Conservation (phyloP, 2,329 filamentous ascomycete genomes). For the Aureobasidium pullulans region DNA sequence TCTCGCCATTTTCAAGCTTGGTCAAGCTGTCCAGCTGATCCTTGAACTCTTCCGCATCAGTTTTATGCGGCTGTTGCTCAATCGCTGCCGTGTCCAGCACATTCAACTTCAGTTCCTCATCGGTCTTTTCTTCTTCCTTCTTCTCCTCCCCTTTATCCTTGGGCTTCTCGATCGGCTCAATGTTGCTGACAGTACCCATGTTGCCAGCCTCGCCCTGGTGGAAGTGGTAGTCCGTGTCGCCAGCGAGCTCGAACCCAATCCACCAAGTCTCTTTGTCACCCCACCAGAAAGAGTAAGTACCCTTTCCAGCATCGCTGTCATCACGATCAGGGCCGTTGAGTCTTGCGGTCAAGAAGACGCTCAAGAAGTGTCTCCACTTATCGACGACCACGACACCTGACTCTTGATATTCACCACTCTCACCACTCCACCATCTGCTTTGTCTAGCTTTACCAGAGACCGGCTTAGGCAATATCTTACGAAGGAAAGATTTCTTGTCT, state of each 20-base stretch:
- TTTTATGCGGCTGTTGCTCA: not conserved
- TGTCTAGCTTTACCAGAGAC: slow-evolving; percentile 35
- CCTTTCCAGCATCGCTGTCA: slow-evolving; percentile 30
- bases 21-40: not conserved
- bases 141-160: slow-evolving; percentile 3
- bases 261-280: slow-evolving; percentile 46
- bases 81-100: not conserved
- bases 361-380: slow-evolving; percentile 40
- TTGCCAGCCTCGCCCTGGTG: slow-evolving; percentile 34
- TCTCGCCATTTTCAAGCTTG: not conserved
- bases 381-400: slow-evolving; percentile 42
- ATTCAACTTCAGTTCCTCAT: not conserved
- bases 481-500: slow-evolving; percentile 32
- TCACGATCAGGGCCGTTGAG: slow-evolving; percentile 41
- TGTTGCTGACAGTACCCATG: slow-evolving; percentile 26
- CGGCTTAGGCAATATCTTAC: slow-evolving; percentile 37
- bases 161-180: not conserved
- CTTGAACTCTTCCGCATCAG: not conserved
- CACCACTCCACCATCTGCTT: slow-evolving; percentile 31
- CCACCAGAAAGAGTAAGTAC: slow-evolving; percentile 26
- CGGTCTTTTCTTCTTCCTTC: not conserved
- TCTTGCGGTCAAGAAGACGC: slow-evolving; percentile 34
- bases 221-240: slow-evolving; percentile 37
- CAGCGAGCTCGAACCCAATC: slow-evolving; percentile 42
- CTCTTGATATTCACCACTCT: slow-evolving; percentile 36